phyloP scores from a whole-genome alignment of 106 monocot genomes.

The Dendrobium chrysotoxum region DNA sequence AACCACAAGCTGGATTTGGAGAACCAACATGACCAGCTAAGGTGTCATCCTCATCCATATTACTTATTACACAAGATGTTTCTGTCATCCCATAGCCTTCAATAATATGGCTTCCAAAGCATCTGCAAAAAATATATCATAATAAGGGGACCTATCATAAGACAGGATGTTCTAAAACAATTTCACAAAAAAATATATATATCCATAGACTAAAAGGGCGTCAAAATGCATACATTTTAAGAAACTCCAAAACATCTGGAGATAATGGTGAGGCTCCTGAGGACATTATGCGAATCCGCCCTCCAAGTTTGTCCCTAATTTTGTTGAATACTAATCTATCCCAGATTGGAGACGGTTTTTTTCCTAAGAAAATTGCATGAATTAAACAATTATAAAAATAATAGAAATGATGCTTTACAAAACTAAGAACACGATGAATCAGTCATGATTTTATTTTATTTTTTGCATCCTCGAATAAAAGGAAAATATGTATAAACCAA shows the following conservation, averaged over 20 bases:
- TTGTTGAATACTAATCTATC: slow-evolving; percentile 93
- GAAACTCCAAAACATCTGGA: slow-evolving; percentile 80
- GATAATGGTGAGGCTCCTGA: slow-evolving; percentile 98
- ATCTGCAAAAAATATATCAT: slow-evolving; percentile 32
- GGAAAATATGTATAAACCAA: too few species aligned
- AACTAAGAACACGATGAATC: background rate
- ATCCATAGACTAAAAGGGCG: background rate
- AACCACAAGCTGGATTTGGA: slow-evolving; percentile 86
- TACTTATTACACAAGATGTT: slow-evolving; percentile 80
- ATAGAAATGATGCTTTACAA: background rate
- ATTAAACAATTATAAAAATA: background rate
- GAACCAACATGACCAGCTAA: slow-evolving; percentile 92
- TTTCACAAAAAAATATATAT: background rate
- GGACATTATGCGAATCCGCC: slow-evolving; percentile 68
- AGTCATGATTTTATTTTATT: background rate
- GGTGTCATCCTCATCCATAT: slow-evolving; percentile 65
- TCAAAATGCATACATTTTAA: slow-evolving; percentile 53
- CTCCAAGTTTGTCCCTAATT: slow-evolving; percentile 92
- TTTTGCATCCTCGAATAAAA: background rate
- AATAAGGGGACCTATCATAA: background rate
- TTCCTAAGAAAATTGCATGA: slow-evolving; percentile 42
- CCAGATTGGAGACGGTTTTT: slow-evolving; percentile 86
- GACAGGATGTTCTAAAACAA: background rate
- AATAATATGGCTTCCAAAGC: slow-evolving; percentile 73
- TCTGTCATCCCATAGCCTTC: slow-evolving; percentile 99